These are phyloP conservation scores for Penicillium longicatenatum DNA, from an alignment of 495 filamentous ascomycete species.

Conservation along the genomic window DNA sequence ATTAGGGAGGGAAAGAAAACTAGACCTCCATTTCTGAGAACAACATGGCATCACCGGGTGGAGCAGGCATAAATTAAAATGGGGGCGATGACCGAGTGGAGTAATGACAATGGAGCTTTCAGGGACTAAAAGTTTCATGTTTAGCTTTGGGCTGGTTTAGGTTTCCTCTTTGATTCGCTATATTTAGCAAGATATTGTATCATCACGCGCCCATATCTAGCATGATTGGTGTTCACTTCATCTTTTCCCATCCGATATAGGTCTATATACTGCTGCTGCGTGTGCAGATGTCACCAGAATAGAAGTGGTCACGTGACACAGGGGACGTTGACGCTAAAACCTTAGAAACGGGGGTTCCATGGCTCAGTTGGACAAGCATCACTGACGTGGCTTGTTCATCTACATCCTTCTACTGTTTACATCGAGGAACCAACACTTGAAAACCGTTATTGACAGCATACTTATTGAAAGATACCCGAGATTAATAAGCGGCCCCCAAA, in stretches of 20 bases:
- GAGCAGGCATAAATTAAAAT: conserved; percentile 17
- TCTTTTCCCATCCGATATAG: neutral
- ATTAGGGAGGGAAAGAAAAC: conserved; percentile 13
- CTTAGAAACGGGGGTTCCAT: neutral
- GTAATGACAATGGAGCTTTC: conserved; percentile 11
- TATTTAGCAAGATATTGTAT: neutral
- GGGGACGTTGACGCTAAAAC: neutral
- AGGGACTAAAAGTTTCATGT: conserved; percentile 18
- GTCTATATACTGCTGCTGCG: neutral
- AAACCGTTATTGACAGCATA: neutral
- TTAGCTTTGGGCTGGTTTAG: neutral
- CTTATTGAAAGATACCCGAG: neutral
- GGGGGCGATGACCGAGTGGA: conserved; percentile 24
- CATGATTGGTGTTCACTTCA: neutral
- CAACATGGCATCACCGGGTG: conserved; percentile 14
- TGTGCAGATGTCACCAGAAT: neutral
- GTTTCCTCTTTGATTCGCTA: neutral
- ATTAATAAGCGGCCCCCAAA: neutral
- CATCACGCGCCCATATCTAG: neutral
- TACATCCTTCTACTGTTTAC: neutral
- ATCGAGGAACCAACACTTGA: neutral
- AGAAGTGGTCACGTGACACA: neutral
- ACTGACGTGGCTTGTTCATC: neutral
- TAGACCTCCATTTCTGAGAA: conserved; percentile 10
- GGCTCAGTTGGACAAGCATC: too few species aligned